These are phyloP conservation scores for Diaporthe caulivora DNA, from an alignment of 2,329 filamentous ascomycete species.

Conservation along the genomic window DNA sequence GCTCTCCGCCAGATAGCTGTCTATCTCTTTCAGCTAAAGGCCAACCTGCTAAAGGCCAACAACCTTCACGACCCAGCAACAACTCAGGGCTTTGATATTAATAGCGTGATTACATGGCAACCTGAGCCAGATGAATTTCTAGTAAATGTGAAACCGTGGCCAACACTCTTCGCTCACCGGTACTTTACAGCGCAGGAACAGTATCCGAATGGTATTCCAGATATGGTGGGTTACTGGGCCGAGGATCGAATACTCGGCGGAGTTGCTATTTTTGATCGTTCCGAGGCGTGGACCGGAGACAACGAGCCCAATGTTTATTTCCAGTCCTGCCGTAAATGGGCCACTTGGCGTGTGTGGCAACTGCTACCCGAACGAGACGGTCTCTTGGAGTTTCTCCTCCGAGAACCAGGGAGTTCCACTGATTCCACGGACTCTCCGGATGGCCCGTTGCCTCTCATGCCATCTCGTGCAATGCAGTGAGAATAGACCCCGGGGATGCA, in stretches of 20 bases:
- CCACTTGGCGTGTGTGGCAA: slow-evolving; percentile 25
- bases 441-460: slow-evolving; percentile 22
- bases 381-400: slow-evolving; percentile 6
- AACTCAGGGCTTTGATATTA: slow-evolving; percentile 17
- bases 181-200: slow-evolving; percentile 34
- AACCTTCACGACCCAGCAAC: slow-evolving; percentile 17
- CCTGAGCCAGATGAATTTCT: background rate
- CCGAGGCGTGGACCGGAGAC: background rate
- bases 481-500: slow-evolving; percentile 1
- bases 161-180: slow-evolving; percentile 33
- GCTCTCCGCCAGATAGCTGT: slow-evolving; percentile 39
- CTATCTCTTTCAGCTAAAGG: slow-evolving; percentile 31
- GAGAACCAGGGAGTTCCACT: background rate
- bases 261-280: slow-evolving; percentile 40
- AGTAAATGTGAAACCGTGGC: background rate
- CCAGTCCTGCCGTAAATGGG: slow-evolving; percentile 10
- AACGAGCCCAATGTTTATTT: slow-evolving; percentile 10
- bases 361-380: background rate
- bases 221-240: slow-evolving; percentile 43
- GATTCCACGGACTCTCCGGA: background rate
- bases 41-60: slow-evolving; percentile 16
- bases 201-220: slow-evolving; percentile 40
- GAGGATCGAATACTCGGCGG: slow-evolving; percentile 42
- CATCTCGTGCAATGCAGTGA: slow-evolving; percentile 20
- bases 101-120: slow-evolving; percentile 34